A percentile compares a stretch with the other conserved stretches of the same genome.
These are phyloP conservation scores for Kwoniella shivajii DNA, from an alignment of 1,284 basidiomycete genomes.

Conservation along the genomic window DNA sequence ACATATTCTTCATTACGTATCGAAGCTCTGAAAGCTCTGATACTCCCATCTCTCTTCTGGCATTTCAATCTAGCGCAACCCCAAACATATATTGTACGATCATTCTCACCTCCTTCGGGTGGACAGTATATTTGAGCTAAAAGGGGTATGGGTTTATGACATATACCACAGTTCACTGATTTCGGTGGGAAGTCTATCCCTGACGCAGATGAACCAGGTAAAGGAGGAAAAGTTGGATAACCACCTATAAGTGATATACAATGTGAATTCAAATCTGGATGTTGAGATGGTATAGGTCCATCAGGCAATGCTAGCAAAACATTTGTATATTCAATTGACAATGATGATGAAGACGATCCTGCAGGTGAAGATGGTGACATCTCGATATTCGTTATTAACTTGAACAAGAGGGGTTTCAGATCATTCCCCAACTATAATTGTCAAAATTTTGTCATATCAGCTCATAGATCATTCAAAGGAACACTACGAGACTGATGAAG, in stretches of 20 bases:
- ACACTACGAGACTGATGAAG: background rate
- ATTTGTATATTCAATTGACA: slow-evolving; percentile 38
- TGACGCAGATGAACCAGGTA: slow-evolving; percentile 22
- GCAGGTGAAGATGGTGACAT: slow-evolving; percentile 40
- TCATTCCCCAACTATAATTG: too few relatives aligned
- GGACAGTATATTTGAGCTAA: slow-evolving; percentile 55
- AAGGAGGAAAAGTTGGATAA: slow-evolving; percentile 49
- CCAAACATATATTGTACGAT: slow-evolving; percentile 53
- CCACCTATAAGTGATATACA: slow-evolving; percentile 50
- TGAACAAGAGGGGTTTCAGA: background rate
- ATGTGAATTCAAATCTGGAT: slow-evolving; percentile 34
- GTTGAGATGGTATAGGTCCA: slow-evolving; percentile 37
- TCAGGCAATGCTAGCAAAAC: slow-evolving; percentile 53
- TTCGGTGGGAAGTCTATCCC: slow-evolving; percentile 26
- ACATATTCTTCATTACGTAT: slow-evolving; percentile 53
- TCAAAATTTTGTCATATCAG: background rate
- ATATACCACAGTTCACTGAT: slow-evolving; percentile 42
- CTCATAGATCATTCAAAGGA: background rate
- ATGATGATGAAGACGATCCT: slow-evolving; percentile 39
- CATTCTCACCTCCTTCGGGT: slow-evolving; percentile 53
- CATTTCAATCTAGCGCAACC: slow-evolving; percentile 48
- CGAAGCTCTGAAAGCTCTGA: slow-evolving; percentile 52
- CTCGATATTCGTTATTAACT: background rate
- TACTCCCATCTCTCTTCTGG: slow-evolving; percentile 48
- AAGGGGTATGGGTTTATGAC: slow-evolving; percentile 47